These are phyloP conservation scores for Epichloe aotearoae DNA, from an alignment of 2,329 filamentous ascomycete species.

Conservation along the genomic window DNA sequence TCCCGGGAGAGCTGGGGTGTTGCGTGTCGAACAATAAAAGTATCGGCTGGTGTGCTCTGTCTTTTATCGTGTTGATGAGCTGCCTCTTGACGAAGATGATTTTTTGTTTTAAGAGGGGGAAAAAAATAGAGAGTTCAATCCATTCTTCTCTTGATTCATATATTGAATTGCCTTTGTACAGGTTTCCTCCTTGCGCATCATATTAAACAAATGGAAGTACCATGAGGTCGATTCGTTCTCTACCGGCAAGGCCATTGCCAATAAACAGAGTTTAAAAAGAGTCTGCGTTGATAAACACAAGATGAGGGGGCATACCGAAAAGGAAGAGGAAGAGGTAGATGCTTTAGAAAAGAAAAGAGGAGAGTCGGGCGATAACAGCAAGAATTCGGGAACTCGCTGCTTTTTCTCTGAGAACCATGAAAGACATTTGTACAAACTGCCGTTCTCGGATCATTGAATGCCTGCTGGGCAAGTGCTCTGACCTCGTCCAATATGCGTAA, in stretches of 20 bases:
- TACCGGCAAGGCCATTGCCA: background rate
- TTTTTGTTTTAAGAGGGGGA: background rate
- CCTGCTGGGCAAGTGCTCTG: background rate
- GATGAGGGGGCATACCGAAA: background rate
- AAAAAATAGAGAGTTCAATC: background rate
- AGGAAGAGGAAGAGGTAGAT: background rate
- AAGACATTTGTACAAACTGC: background rate
- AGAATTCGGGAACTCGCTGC: background rate
- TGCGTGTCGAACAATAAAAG: background rate
- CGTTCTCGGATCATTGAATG: background rate
- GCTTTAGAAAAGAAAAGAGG: background rate
- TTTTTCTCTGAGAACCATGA: background rate
- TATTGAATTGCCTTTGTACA: background rate
- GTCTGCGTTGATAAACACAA: background rate
- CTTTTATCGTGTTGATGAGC: background rate
- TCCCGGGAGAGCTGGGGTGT: background rate
- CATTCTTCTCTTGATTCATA: background rate
- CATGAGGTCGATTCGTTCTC: background rate
- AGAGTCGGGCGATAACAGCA: background rate
- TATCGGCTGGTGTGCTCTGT: background rate
- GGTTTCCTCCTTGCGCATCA: background rate
- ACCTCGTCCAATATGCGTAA: background rate
- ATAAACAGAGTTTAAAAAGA: background rate
- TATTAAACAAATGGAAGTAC: slow-evolving; percentile 2
- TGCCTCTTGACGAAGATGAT: background rate